phyloP scores from a whole-genome alignment of 73 alveolate genomes.

The Paraurostyla sp. region DNA sequence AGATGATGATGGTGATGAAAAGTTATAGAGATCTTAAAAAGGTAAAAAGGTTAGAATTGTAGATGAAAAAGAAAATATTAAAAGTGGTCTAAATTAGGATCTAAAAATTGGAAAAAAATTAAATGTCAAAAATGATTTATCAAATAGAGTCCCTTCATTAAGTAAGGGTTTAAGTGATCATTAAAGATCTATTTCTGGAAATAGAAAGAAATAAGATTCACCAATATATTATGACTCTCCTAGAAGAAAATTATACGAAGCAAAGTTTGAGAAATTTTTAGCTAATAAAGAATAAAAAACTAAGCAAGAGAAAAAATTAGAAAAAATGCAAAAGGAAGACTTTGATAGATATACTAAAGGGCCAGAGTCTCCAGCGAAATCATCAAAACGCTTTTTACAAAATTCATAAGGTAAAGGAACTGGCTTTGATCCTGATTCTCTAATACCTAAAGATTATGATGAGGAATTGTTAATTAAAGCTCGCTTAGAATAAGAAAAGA shows the following conservation, averaged over 20 bases:
- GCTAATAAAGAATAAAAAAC: slow-evolving; percentile 55
- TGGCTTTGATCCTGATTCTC: neutral
- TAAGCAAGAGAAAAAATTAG: slow-evolving; percentile 36
- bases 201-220: neutral
- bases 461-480: neutral
- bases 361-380: slow-evolving; percentile 65
- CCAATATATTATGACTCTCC: neutral
- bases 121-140: neutral
- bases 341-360: slow-evolving; percentile 65
- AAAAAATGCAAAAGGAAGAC: slow-evolving; percentile 52
- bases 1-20: neutral
- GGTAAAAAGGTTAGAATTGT: slow-evolving; percentile 9
- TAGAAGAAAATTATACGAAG: slow-evolving; percentile 55
- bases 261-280: slow-evolving; percentile 70
- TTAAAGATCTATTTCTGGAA: neutral
- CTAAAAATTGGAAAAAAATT: neutral
- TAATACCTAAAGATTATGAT: slow-evolving; percentile 42
- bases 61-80: neutral
- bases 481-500: neutral
- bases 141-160: neutral
- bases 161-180: neutral
- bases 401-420: neutral
- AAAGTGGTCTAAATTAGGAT: neutral
- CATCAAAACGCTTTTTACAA: neutral
- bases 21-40: neutral